Percentiles rank a stretch among this genome's conserved stretches.
Evolutionary conservation across 2,329 filamentous ascomycete genomes (phyloP).

Genomic region (Alternaria brassicicola): DNA sequence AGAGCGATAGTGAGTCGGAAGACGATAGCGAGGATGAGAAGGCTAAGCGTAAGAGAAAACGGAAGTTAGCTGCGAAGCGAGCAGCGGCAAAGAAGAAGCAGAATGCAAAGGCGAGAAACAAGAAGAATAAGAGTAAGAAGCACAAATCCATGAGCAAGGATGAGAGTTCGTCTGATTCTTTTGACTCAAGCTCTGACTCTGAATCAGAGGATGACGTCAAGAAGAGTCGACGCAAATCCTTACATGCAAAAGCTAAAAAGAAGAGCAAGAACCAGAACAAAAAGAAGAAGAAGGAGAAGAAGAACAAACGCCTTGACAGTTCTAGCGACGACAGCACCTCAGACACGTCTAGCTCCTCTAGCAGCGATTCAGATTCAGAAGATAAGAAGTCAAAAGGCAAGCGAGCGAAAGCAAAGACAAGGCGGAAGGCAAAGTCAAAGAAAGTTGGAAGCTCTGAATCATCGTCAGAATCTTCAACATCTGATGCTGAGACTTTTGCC

Average conservation of each 20-base stretch:
- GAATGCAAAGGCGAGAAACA: constrained; percentile 31
- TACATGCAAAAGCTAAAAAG: constrained; percentile 31
- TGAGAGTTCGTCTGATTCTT: constrained; percentile 22
- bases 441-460: constrained; percentile 11
- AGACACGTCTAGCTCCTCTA: constrained; percentile 17
- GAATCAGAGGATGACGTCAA: constrained; percentile 17
- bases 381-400: constrained; percentile 26
- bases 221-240: constrained; percentile 21
- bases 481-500: constrained; percentile 14
- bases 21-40: constrained; percentile 30
- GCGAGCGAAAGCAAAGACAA: constrained; percentile 26
- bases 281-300: too few relatives aligned
- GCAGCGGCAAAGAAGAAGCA: constrained; percentile 24
- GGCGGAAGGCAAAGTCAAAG: constrained; percentile 21
- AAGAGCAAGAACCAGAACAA: too few relatives aligned
- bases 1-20: constrained; percentile 27
- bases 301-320: constrained; percentile 28
- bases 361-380: constrained; percentile 22
- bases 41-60: constrained; percentile 29
- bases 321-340: constrained; percentile 28
- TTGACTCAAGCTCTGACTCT: constrained; percentile 26
- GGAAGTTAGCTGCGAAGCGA: constrained; percentile 18
- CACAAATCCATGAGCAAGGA: constrained; percentile 23
- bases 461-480: constrained; percentile 15
- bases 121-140: constrained; percentile 33